Base-by-base conservation (phyloP, 306 rosid species). In the Rosa chinensis region DNA sequence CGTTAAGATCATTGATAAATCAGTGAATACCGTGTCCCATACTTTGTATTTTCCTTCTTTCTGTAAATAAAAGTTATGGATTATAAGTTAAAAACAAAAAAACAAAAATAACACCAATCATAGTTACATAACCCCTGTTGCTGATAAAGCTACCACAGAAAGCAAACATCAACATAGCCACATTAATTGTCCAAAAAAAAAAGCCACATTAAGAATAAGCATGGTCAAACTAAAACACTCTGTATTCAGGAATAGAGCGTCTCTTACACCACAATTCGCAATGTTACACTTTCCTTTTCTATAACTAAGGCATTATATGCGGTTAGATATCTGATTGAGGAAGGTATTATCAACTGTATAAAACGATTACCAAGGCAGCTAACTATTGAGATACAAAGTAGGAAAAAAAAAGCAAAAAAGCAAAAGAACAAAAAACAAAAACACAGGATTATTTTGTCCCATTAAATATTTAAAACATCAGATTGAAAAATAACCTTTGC, bases 401-500 rank as follows among this genome's bases (percentile, higher is more conserved):
- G 39, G 1, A 63, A 28, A 14, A 63, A 63, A 0, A 28, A 28
- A 20, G 0, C 7, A 2, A 18, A 8, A 55, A 18, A 8, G 6
- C 8, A 55, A 14, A 55, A 6, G 4, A 55, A 5, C 0, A 20
- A 56, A 56, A 7, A 56, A 3, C 9, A n/a, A 2, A 3, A 56
- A n/a, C 10, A 52, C 28, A 63, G 13, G 5, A 17, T 35, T 37
- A 37, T 66, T 16, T 37, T 17, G 5, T 37, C 47, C 4, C 12
- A 18, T 37, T 66, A 16, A 66, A 66, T 35, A 16, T 42, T 45
- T 14, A 18, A 70, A 11, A 23, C 43, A 49, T 59, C n/a, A 44
- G 70, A 48, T 48, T 70, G 66, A 49, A 71, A 74, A 72, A 70
- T 66, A 81, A 95, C 99, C 99, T 93, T 96, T 55, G 96, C 96